Percentiles rank a stretch among this genome's conserved stretches.
These are phyloP conservation scores for Rhizoctonia solani DNA, from an alignment of 1,284 basidiomycete genomes.

Conservation along the genomic window DNA sequence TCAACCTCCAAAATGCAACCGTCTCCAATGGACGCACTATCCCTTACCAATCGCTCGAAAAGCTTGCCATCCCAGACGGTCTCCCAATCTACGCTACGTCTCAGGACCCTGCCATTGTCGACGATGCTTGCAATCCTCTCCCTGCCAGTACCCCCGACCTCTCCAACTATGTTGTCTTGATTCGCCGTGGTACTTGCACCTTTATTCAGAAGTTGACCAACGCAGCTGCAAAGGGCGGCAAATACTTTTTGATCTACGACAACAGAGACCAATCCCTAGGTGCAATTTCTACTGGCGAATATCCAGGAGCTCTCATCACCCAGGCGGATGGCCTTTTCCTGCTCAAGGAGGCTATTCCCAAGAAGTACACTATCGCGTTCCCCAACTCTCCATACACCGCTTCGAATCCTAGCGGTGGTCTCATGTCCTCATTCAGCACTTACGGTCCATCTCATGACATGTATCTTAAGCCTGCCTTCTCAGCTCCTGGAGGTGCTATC, in stretches of 20 bases:
- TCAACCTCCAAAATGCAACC: constrained; percentile 26
- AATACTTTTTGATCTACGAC: constrained; percentile 56
- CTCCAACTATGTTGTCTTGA: constrained; percentile 52
- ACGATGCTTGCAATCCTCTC: constrained; percentile 60
- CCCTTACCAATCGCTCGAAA: constrained; percentile 38
- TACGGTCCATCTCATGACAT: constrained; percentile 66
- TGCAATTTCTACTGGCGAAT: constrained; percentile 27
- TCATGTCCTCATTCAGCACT: constrained; percentile 59
- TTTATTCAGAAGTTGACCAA: constrained; percentile 56
- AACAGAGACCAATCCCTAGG: constrained; percentile 24
- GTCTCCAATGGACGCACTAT: constrained; percentile 29
- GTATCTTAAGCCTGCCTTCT: constrained; percentile 59
- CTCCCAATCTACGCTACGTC: constrained; percentile 43
- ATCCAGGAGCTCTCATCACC: constrained; percentile 36
- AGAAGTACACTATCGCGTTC: constrained; percentile 55
- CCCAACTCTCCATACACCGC: constrained; percentile 48
- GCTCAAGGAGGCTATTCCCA: constrained; percentile 49
- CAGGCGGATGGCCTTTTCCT: constrained; percentile 44
- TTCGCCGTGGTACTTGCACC: constrained; percentile 58
- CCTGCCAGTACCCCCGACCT: constrained; percentile 59
- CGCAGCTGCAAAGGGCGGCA: constrained; percentile 56
- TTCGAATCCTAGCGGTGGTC: constrained; percentile 56
- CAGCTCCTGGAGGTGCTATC: constrained; percentile 66
- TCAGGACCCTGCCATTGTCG: constrained; percentile 42
- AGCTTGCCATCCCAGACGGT: constrained; percentile 33